A percentile compares a stretch with the other conserved stretches of the same genome.
phyloP scores from a whole-genome alignment of 768 basidiomycete species.

The Lactifluus piperatus region DNA sequence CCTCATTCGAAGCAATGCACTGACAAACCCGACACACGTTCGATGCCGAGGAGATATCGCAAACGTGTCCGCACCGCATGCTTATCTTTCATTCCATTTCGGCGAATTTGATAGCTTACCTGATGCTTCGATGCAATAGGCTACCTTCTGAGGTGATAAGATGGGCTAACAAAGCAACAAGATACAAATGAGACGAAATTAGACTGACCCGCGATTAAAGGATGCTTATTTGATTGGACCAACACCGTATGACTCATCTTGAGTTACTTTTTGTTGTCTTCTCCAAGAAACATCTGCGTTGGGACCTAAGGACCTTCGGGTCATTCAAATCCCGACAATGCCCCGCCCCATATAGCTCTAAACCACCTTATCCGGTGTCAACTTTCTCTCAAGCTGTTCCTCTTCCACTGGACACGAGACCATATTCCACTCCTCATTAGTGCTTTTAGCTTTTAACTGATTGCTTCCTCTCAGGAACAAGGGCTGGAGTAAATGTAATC shows the following conservation, averaged over 20 bases:
- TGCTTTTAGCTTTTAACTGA: conserved; percentile 1
- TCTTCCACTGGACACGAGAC: neutral
- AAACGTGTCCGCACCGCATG: neutral
- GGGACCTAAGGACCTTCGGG: neutral
- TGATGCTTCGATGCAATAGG: neutral
- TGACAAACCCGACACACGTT: conserved; percentile 5
- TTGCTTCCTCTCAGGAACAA: neutral
- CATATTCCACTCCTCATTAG: neutral
- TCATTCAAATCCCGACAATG: neutral
- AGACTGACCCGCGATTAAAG: neutral
- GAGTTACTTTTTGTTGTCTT: neutral
- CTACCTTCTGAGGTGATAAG: neutral
- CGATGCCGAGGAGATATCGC: neutral
- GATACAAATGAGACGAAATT: neutral
- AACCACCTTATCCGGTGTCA: neutral
- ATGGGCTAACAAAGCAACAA: neutral
- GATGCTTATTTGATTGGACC: neutral
- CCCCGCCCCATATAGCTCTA: neutral
- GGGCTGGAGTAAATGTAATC: neutral
- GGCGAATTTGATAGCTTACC: neutral
- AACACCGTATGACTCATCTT: neutral
- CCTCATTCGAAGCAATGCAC: neutral
- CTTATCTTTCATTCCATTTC: neutral
- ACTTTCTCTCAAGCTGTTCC: neutral
- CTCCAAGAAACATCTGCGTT: neutral